Evolutionary conservation across 768 basidiomycete genomes (phyloP).

Genomic region (Hericium rajendrae): DNA sequence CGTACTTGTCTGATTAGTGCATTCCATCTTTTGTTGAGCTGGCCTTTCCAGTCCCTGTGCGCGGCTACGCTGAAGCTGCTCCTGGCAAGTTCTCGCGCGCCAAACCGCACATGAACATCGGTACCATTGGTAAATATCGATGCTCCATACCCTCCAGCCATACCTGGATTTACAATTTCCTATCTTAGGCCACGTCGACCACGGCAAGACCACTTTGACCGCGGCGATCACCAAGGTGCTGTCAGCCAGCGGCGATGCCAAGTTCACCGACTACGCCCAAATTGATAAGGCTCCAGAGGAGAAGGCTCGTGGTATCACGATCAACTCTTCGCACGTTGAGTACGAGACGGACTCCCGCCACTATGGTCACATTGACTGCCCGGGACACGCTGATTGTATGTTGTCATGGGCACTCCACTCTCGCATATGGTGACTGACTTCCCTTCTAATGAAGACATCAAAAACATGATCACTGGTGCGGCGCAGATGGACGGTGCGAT

Average conservation of each 20-base stretch:
- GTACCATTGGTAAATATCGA: constrained; percentile 63
- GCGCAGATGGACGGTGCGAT: constrained; percentile 97
- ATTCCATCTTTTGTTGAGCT: not conserved
- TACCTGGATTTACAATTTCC: not conserved
- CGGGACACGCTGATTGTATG: constrained; percentile 91
- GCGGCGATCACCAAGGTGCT: constrained; percentile 95
- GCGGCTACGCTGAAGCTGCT: constrained; percentile 66
- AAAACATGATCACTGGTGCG: constrained; percentile 99
- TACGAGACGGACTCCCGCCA: constrained; percentile 88
- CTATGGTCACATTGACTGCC: constrained; percentile 98
- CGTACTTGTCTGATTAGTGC: not conserved
- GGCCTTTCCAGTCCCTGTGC: constrained; percentile 35
- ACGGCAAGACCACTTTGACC: constrained; percentile 96
- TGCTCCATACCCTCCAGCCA: not conserved
- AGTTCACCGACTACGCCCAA: constrained; percentile 91
- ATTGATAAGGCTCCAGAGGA: constrained; percentile 99
- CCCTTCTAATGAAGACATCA: constrained; percentile 50
- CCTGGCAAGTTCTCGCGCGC: constrained; percentile 48
- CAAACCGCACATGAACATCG: constrained; percentile 93
- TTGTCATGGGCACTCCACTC: constrained; percentile 4
- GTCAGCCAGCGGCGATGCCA: constrained; percentile 59
- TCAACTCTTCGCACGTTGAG: constrained; percentile 97
- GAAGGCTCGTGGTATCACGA: constrained; percentile 98
- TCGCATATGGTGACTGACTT: constrained; percentile 10
- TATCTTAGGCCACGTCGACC: constrained; percentile 79